phyloP scores from a whole-genome alignment of 2,329 filamentous ascomycete genomes.

The Aspergillus pseudoterreus region DNA sequence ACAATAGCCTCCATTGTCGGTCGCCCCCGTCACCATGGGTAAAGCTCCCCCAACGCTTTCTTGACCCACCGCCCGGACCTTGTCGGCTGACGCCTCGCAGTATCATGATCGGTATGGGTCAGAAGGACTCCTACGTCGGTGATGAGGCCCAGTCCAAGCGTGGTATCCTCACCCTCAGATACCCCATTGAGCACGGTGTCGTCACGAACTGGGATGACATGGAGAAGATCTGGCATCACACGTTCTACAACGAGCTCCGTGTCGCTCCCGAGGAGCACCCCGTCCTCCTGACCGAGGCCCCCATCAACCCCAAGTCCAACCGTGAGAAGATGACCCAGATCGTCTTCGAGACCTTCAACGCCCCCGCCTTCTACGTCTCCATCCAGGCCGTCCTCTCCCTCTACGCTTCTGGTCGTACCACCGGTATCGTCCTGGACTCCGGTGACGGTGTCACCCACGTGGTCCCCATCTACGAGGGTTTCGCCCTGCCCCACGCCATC shows the following conservation, averaged over 20 bases:
- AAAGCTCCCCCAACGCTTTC: conserved; percentile 47
- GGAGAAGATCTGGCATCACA: conserved; percentile 99
- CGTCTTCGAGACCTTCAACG: conserved; percentile 99
- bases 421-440: conserved; percentile 99
- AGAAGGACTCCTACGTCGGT: conserved; percentile 99
- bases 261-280: conserved; percentile 99
- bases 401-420: conserved; percentile 99
- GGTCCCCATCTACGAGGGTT: conserved; percentile 99
- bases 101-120: conserved; percentile 99
- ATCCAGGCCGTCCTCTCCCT: conserved; percentile 99
- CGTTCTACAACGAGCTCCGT: conserved; percentile 99
- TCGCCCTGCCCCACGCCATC: conserved; percentile 99
- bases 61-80: not conserved
- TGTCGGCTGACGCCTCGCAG: conserved; percentile 50
- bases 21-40: conserved; percentile 99
- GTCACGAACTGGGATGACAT: conserved; percentile 99
- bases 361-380: conserved; percentile 99
- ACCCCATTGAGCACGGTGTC: conserved; percentile 99
- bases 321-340: conserved; percentile 99
- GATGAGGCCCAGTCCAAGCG: conserved; percentile 99
- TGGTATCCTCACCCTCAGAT: conserved; percentile 99
- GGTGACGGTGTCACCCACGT: conserved; percentile 99
- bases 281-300: conserved; percentile 96
- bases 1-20: conserved; percentile 92
- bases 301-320: conserved; percentile 99